Percentiles rank a stretch among this genome's conserved stretches.
These are phyloP conservation scores for Luffa acutangula DNA, from an alignment of 306 rosid species.

Conservation along the genomic window DNA sequence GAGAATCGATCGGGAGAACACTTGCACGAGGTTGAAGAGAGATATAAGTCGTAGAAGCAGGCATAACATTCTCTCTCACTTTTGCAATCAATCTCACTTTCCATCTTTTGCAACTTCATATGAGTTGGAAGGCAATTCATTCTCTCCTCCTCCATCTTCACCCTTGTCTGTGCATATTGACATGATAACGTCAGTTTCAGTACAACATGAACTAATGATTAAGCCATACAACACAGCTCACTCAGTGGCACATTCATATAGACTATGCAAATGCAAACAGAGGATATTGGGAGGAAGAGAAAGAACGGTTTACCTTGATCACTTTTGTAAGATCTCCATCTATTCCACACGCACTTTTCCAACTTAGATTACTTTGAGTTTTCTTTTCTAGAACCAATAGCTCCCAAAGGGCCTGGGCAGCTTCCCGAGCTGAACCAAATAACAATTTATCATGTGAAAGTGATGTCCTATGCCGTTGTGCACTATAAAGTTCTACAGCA, in stretches of 20 bases:
- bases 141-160: conserved; percentile 69
- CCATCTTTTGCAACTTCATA: conserved; percentile 61
- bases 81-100: conserved; percentile 43
- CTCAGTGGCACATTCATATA: not conserved
- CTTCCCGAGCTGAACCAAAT: conserved; percentile 66
- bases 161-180: conserved; percentile 43
- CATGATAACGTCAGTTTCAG: not conserved
- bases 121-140: conserved; percentile 41
- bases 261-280: not conserved
- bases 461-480: conserved; percentile 79
- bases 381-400: conserved; percentile 33
- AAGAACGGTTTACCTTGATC: conserved; percentile 41
- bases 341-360: conserved; percentile 64
- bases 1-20: conserved; percentile 73
- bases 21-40: conserved; percentile 63
- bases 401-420: conserved; percentile 50
- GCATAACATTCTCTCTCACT: conserved; percentile 78
- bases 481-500: conserved; percentile 83
- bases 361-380: conserved; percentile 32
- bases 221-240: not conserved
- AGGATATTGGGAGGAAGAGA: not conserved
- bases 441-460: conserved; percentile 88
- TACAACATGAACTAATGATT: not conserved
- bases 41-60: conserved; percentile 82
- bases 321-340: conserved; percentile 71